phyloP scores from a whole-genome alignment of 768 basidiomycete genomes.

The Trametes cingulata region DNA sequence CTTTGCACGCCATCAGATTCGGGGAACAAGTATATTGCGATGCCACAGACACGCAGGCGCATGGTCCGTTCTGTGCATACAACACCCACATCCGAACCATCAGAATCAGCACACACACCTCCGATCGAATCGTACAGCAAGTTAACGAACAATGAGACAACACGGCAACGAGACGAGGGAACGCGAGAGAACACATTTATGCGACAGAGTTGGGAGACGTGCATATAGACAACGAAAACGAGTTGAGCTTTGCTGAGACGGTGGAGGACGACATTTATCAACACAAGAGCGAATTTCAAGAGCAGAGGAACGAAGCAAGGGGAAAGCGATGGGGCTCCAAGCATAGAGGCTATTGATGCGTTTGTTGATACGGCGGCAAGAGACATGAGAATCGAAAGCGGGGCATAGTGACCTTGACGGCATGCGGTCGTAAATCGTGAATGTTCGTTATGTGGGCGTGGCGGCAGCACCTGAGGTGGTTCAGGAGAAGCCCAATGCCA shows the following conservation, averaged over 20 bases:
- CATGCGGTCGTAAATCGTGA: background rate
- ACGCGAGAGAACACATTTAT: background rate
- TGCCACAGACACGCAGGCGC: background rate
- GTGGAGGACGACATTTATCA: background rate
- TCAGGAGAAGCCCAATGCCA: background rate
- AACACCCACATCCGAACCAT: too few species aligned
- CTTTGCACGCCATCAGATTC: background rate
- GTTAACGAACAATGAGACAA: background rate
- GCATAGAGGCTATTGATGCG: too few species aligned
- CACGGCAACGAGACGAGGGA: background rate
- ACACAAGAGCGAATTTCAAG: background rate
- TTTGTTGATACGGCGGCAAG: background rate
- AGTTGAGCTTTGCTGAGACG: too few species aligned
- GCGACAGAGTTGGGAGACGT: background rate
- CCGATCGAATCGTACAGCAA: constrained; percentile 12
- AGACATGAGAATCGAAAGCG: background rate
- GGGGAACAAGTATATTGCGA: constrained; percentile 5
- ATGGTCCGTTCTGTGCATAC: background rate
- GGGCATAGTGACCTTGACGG: background rate
- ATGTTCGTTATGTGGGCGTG: background rate
- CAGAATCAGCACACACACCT: background rate
- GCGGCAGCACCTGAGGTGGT: background rate
- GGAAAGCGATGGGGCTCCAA: background rate
- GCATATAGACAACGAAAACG: background rate
- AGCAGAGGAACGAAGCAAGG: background rate